Conservation (phyloP, 2,329 filamentous ascomycete genomes). For the Monosporascus sp. region DNA sequence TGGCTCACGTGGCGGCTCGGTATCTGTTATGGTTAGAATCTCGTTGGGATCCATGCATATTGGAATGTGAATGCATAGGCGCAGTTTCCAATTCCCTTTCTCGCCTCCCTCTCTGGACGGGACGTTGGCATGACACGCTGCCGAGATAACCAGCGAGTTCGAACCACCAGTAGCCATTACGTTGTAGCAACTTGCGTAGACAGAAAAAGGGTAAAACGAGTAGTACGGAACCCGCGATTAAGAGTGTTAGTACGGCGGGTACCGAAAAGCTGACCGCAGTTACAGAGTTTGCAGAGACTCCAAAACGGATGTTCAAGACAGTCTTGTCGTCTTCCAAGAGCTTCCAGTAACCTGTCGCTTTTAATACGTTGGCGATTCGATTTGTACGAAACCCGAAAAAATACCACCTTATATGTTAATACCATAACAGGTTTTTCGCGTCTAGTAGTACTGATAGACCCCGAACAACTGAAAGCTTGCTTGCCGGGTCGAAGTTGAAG, state of each 20-base stretch:
- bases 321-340: not conserved
- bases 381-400: not conserved
- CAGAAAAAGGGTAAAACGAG: not conserved
- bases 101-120: not conserved
- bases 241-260: not conserved
- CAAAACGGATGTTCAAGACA: not conserved
- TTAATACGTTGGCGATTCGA: not conserved
- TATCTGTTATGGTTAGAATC: not conserved
- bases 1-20: not conserved
- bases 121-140: not conserved
- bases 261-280: not conserved
- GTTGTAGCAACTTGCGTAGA: not conserved
- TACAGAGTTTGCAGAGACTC: not conserved
- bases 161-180: not conserved
- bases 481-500: not conserved
- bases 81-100: not conserved
- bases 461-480: not conserved
- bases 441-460: slow-evolving; percentile 1
- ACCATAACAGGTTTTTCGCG: slow-evolving; percentile 3
- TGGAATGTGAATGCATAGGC: not conserved
- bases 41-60: not conserved
- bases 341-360: not conserved
- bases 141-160: not conserved
- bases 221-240: not conserved
- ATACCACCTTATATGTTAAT: not conserved